phyloP scores from a whole-genome alignment of 169 alveolate genomes.

The Cryptosporidium xiaoi region DNA sequence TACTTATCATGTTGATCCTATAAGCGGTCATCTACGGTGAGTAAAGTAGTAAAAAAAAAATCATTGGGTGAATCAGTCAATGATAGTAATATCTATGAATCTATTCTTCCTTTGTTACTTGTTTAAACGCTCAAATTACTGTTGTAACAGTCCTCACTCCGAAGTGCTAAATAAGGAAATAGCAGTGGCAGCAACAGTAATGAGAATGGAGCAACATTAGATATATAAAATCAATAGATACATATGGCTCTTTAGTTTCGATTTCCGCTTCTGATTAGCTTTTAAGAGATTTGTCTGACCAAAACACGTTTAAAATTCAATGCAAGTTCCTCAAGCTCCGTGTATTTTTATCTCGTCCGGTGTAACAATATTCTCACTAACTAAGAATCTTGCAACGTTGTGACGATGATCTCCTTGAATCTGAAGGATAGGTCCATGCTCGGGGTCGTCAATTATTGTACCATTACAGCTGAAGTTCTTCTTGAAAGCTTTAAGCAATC shows the following conservation, averaged over 20 bases:
- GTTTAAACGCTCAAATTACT: too few relatives aligned
- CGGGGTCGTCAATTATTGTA: conserved; percentile 91
- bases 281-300: not conserved
- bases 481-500: conserved; percentile 91
- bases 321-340: conserved; percentile 83
- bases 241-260: too few relatives aligned
- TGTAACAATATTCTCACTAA: conserved; percentile 87
- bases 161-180: too few relatives aligned
- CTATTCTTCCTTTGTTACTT: too few relatives aligned
- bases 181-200: too few relatives aligned
- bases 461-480: conserved; percentile 93
- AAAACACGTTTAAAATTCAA: not conserved
- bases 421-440: conserved; percentile 91
- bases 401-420: conserved; percentile 90
- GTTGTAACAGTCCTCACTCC: too few relatives aligned
- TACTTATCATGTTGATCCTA: not conserved
- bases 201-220: too few relatives aligned
- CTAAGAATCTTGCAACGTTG: conserved; percentile 90
- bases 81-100: too few relatives aligned
- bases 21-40: too few relatives aligned
- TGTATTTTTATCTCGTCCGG: conserved; percentile 90
- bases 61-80: too few relatives aligned
- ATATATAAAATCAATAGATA: too few relatives aligned
- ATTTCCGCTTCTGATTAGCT: not conserved
- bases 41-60: too few relatives aligned